These are phyloP conservation scores for Ogataea trehalophila DNA, from an alignment of 805 yeast genomes.

Conservation along the genomic window DNA sequence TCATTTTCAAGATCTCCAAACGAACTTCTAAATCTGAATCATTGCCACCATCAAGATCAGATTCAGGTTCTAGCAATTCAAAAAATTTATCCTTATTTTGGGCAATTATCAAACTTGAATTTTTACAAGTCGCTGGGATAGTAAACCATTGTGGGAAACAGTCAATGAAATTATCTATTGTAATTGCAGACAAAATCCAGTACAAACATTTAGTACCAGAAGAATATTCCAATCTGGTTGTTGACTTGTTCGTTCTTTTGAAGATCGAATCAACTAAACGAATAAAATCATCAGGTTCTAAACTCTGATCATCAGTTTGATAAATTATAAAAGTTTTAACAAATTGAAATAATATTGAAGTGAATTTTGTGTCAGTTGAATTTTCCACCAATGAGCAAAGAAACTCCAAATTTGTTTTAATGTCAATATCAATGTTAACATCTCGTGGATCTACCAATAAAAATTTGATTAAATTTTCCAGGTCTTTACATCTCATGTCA, in stretches of 20 bases:
- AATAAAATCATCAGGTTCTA: slow-evolving; percentile 7
- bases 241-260: slow-evolving; percentile 5
- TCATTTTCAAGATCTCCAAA: slow-evolving; percentile 14
- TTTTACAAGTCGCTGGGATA: background rate
- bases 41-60: background rate
- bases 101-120: no score
- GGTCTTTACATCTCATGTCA: no score
- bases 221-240: slow-evolving; percentile 7
- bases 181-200: slow-evolving; percentile 12
- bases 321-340: slow-evolving; percentile 16
- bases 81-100: slow-evolving; percentile 1
- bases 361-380: slow-evolving; percentile 9
- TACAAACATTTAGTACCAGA: slow-evolving; percentile 11
- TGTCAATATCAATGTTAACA: slow-evolving; percentile 2
- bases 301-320: slow-evolving; percentile 11
- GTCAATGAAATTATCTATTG: slow-evolving; percentile 12
- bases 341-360: slow-evolving; percentile 9
- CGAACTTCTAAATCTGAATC: slow-evolving; percentile 5
- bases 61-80: background rate
- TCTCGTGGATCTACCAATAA: slow-evolving; percentile 13
- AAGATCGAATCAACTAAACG: slow-evolving; percentile 10
- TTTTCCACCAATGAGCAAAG: slow-evolving; percentile 11
- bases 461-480: slow-evolving; percentile 5
- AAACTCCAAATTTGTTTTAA: slow-evolving; percentile 6
- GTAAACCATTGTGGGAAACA: slow-evolving; percentile 14